Evolutionary conservation across 2,329 filamentous ascomycete genomes (phyloP).

Genomic region (Chaetomium globosum): DNA sequence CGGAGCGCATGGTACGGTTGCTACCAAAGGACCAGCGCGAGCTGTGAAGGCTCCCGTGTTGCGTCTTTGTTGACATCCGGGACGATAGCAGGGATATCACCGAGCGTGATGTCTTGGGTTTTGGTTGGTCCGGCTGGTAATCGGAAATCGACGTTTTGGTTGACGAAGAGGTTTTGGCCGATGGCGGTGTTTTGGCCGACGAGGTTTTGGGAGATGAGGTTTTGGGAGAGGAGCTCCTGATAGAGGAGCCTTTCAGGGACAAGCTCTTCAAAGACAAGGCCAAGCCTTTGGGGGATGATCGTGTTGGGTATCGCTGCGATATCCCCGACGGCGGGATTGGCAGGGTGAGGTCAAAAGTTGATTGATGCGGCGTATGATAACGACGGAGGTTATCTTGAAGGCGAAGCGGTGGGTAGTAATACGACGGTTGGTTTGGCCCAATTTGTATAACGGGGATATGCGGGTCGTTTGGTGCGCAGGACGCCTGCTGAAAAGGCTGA

Average conservation of each 20-base stretch:
- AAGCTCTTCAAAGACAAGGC: not conserved
- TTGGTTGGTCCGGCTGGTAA: not conserved
- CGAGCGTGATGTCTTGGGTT: not conserved
- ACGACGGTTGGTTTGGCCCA: not conserved
- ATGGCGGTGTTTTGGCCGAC: not conserved
- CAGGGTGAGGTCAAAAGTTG: not conserved
- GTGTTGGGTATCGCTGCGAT: not conserved
- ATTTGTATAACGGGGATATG: slow-evolving; percentile 1
- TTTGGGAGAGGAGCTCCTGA: not conserved
- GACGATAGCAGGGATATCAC: not conserved
- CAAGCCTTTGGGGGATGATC: not conserved
- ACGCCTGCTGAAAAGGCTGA: not conserved
- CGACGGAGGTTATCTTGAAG: not conserved
- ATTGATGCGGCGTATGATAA: not conserved
- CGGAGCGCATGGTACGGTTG: not conserved
- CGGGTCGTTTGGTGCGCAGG: not conserved
- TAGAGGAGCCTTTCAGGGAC: not conserved
- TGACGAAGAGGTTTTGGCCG: not conserved
- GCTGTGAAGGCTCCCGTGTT: not conserved
- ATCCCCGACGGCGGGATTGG: not conserved
- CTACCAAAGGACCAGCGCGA: not conserved
- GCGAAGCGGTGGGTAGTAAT: slow-evolving; percentile 4
- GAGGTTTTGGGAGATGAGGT: not conserved
- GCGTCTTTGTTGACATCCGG: not conserved
- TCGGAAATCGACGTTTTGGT: not conserved